Percentiles rank a stretch among this genome's conserved stretches.
phyloP scores from a whole-genome alignment of 805 yeast species.

The Monosporozyma unispora region DNA sequence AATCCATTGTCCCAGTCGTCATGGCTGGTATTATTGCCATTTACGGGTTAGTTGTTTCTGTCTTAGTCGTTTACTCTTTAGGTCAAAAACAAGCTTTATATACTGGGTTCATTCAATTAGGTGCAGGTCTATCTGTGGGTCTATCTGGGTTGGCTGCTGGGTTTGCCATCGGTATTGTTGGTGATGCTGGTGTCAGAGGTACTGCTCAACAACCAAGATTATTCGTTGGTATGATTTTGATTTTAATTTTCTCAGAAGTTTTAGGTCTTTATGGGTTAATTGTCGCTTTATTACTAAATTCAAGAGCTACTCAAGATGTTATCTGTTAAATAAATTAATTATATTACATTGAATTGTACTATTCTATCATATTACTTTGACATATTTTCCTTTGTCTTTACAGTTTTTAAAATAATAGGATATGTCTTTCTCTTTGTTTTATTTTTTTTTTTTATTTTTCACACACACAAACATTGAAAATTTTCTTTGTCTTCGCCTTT shows the following conservation, averaged over 20 bases:
- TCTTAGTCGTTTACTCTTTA: constrained; percentile 81
- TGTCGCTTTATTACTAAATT: constrained; percentile 95
- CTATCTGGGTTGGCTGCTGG: constrained; percentile 97
- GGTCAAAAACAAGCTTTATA: constrained; percentile 86
- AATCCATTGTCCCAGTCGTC: constrained; percentile 91
- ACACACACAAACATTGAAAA: too few species aligned
- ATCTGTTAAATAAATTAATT: constrained; percentile 43
- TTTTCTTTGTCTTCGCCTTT: too few species aligned
- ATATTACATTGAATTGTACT: not conserved
- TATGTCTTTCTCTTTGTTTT: too few species aligned
- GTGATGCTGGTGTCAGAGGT: constrained; percentile 99
- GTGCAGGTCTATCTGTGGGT: constrained; percentile 97
- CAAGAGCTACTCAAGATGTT: constrained; percentile 93
- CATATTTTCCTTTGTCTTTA: too few species aligned
- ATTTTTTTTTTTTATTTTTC: too few species aligned
- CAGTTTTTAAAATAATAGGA: too few species aligned
- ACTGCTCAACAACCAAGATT: constrained; percentile 97
- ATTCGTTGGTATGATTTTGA: constrained; percentile 96
- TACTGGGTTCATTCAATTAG: constrained; percentile 96
- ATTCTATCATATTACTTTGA: not conserved
- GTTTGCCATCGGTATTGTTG: constrained; percentile 97
- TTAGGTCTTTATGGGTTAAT: constrained; percentile 97
- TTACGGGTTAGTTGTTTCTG: constrained; percentile 94
- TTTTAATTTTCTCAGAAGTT: constrained; percentile 97
- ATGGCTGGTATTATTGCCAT: constrained; percentile 99